Conservation (phyloP, 768 basidiomycete species). For the Agaricus bisporus region DNA sequence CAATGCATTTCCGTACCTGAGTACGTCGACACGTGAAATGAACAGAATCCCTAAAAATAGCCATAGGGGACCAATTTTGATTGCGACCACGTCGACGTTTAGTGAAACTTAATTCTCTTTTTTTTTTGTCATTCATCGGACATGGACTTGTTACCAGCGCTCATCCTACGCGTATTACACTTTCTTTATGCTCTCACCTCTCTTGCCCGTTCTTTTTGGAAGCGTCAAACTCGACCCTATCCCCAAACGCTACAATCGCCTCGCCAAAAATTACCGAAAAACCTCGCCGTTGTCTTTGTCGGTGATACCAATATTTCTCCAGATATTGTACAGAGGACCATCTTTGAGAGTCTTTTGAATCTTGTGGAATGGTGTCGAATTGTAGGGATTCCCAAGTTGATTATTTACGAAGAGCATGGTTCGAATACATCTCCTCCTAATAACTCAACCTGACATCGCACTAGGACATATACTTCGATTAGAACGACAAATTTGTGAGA, state of each 20-base stretch:
- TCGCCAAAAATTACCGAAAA: slow-evolving; percentile 55
- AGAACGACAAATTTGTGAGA: not conserved
- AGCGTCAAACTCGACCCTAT: slow-evolving; percentile 24
- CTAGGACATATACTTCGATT: not conserved
- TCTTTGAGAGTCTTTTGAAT: slow-evolving; percentile 49
- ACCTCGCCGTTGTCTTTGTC: slow-evolving; percentile 62
- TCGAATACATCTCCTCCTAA: slow-evolving; percentile 16
- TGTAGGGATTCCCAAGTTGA: slow-evolving; percentile 58
- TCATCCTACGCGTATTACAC: slow-evolving; percentile 53
- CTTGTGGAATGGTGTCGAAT: slow-evolving; percentile 56
- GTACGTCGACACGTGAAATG: not conserved
- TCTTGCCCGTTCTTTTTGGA: slow-evolving; percentile 33
- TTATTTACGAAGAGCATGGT: slow-evolving; percentile 73
- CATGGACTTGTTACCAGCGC: slow-evolving; percentile 43
- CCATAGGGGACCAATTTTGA: not conserved
- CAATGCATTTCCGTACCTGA: too few species aligned
- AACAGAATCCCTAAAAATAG: slow-evolving; percentile 1
- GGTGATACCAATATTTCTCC: slow-evolving; percentile 30
- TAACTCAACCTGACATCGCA: not conserved
- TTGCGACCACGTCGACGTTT: slow-evolving; percentile 12
- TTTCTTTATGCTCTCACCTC: slow-evolving; percentile 43
- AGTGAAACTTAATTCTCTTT: too few species aligned
- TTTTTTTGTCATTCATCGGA: not conserved
- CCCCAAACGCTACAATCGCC: slow-evolving; percentile 45
- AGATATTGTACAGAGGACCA: slow-evolving; percentile 30